Conservation (phyloP, 1,284 basidiomycete species). For the Pisolithus thermaeus region DNA sequence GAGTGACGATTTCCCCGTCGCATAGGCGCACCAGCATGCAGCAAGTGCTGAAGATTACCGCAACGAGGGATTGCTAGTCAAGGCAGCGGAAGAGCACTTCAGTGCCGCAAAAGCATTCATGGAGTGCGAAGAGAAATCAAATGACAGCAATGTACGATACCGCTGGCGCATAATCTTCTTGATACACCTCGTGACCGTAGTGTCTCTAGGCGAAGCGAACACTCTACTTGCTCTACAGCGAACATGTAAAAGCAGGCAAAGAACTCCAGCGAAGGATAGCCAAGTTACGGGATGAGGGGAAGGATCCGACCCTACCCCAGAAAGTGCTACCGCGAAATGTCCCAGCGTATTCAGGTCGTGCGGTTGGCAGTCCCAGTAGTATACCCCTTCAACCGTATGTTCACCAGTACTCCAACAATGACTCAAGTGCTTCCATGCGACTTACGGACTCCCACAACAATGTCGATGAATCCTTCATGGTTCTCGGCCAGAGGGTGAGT, state of each 20-base stretch:
- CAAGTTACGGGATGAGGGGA: conserved; percentile 64
- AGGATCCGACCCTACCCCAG: conserved; percentile 62
- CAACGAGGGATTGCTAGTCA: conserved; percentile 57
- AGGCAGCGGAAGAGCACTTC: conserved; percentile 56
- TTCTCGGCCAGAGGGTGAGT: conserved; percentile 62
- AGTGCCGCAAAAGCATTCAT: conserved; percentile 71
- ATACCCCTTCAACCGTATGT: conserved; percentile 23
- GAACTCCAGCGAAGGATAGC: conserved; percentile 66
- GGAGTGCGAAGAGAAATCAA: conserved; percentile 62
- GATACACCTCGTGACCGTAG: conserved; percentile 12
- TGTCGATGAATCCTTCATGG: conserved; percentile 81
- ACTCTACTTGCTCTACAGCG: conserved; percentile 62
- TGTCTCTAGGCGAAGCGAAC: conserved; percentile 65
- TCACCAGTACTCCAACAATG: conserved; percentile 38
- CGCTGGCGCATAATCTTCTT: conserved; percentile 8
- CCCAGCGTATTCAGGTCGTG: conserved; percentile 22
- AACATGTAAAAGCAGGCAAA: conserved; percentile 61
- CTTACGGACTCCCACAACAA: conserved; percentile 68
- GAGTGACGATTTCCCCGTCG: conserved; percentile 1
- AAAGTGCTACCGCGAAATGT: conserved; percentile 31
- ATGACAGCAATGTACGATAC: conserved; percentile 58
- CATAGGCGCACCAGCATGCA: conserved; percentile 75
- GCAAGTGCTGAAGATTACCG: conserved; percentile 69
- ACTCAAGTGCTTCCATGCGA: conserved; percentile 33
- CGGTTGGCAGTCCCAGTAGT: conserved; percentile 18